Conservation (phyloP, 495 filamentous ascomycete genomes). For the Bombardia bombarda region DNA sequence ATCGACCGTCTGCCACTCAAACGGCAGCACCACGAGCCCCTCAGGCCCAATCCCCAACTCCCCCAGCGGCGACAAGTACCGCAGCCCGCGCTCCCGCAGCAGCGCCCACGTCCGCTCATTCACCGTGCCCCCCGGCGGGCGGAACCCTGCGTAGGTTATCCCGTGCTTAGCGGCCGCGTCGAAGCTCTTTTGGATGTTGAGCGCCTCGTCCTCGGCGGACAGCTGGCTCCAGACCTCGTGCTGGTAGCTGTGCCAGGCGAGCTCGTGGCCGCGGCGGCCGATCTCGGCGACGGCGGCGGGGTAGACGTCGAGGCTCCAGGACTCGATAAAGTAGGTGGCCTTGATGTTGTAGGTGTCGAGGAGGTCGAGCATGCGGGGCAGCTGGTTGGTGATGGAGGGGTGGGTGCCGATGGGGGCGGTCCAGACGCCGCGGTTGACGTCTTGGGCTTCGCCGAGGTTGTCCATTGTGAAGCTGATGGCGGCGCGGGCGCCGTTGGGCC, state of each 20-base stretch:
- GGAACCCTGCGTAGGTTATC: constrained; percentile 21
- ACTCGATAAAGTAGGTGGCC: constrained; percentile 28
- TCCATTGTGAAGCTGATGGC: constrained; percentile 32
- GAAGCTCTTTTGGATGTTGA: constrained; percentile 20
- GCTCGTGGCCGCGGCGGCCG: constrained; percentile 15
- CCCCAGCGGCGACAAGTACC: constrained; percentile 21
- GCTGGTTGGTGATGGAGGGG: constrained; percentile 16
- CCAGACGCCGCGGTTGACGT: constrained; percentile 21
- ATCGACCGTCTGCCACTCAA: constrained; percentile 26
- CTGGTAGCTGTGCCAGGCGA: constrained; percentile 29
- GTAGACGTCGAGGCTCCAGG: constrained; percentile 26
- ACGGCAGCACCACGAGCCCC: constrained; percentile 22
- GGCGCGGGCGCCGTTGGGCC: constrained; percentile 19
- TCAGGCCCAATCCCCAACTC: constrained; percentile 12
- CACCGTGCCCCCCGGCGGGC: constrained; percentile 24
- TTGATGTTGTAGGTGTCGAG: constrained; percentile 16
- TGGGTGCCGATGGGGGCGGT: constrained; percentile 19
- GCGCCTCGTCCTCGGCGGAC: constrained; percentile 6
- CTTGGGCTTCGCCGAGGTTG: constrained; percentile 33
- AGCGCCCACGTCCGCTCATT: constrained; percentile 19
- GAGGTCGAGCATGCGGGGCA: constrained; percentile 25
- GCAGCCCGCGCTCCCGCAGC: constrained; percentile 10
- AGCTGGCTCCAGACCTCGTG: constrained; percentile 22
- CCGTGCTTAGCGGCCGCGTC: constrained; percentile 2
- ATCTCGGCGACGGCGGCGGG: constrained; percentile 13